Evolutionary conservation across 805 yeast species (phyloP).

Genomic region (Metahyphopichia silvanorum): DNA sequence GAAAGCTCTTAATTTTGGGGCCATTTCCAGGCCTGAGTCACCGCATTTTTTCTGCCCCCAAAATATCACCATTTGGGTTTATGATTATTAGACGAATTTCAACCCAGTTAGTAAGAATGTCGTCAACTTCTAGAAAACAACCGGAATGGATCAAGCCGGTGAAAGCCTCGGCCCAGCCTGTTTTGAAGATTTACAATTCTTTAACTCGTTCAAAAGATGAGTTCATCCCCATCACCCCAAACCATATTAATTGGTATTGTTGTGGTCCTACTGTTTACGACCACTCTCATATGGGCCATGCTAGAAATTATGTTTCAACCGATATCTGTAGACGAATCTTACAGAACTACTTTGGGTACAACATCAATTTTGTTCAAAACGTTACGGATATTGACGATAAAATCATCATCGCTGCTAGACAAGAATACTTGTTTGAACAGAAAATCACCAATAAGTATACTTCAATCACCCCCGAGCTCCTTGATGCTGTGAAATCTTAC

Average conservation of each 20-base stretch:
- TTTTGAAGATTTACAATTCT: slow-evolving; percentile 71
- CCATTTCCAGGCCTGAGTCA: too few relatives aligned
- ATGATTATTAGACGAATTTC: too few relatives aligned
- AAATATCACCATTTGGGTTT: too few relatives aligned
- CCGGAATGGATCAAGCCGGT: slow-evolving; percentile 34
- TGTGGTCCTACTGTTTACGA: slow-evolving; percentile 99
- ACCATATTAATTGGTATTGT: slow-evolving; percentile 86
- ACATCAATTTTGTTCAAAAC: slow-evolving; percentile 85
- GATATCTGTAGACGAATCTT: slow-evolving; percentile 89
- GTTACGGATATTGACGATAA: slow-evolving; percentile 99
- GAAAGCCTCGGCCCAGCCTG: slow-evolving; percentile 13
- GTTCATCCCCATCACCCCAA: slow-evolving; percentile 65
- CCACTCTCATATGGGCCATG: slow-evolving; percentile 97
- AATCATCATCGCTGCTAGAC: slow-evolving; percentile 92
- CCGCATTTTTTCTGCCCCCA: too few relatives aligned
- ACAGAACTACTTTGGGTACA: slow-evolving; percentile 89
- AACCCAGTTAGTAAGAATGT: slow-evolving; percentile 12
- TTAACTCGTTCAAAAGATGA: slow-evolving; percentile 77
- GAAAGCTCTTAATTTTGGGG: too few relatives aligned
- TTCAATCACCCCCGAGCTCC: slow-evolving; percentile 31
- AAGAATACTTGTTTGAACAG: slow-evolving; percentile 71
- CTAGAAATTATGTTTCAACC: slow-evolving; percentile 91
- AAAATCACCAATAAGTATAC: slow-evolving; percentile 34
- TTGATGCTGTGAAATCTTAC: slow-evolving; percentile 39
- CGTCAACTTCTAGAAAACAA: slow-evolving; percentile 24